Evolutionary conservation across 1,284 basidiomycete species (phyloP), one percentile per base, ranked within the genome.

Genomic region (Cryptococcus sp.): DNA sequence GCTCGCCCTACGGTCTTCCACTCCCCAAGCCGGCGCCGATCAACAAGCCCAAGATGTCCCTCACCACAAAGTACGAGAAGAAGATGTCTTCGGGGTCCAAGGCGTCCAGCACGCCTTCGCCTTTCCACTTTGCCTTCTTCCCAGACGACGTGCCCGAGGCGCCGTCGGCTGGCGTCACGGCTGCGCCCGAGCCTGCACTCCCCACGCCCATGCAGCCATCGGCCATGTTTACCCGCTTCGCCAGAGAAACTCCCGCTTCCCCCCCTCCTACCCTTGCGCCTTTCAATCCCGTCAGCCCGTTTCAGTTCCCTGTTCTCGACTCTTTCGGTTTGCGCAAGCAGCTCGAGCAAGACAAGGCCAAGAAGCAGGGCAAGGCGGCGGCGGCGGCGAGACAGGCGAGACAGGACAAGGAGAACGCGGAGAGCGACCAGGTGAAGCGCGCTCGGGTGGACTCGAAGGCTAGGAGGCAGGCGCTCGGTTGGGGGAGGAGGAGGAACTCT

Each of bases 1-100:
- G 52, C 6, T 70, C 70, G 2, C 70, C 73, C 7, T 71, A 71
- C 40, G 63, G 63, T n/a, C 56, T 63, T 2, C 67, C 65, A 0
- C 46, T 67, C 3, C 65, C 65, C 18, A 59, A 55, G 33, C 58
- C 62, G n/a, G 18, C 54, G 38, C 55, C 24, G 54, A 45, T 38
- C 53, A 52, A 60, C 52, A 59, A 55, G 61, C 56, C 61, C 47
- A 66, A 63, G 52, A 50, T 46, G 36, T 67, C 68, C 0, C 55
- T 72, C 2, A 62, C 54, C 5, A 72, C 70, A 49, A 72, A 72
- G 53, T 72, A 69, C 43, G 68, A 72, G 47, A 56, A 69, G 47
- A 72, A 66, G 36, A 66, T 60, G 42, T 70, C 70, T 15, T 60
- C 63, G 1, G 58, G 59, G 0, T 61, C 57, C 2, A 63, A 64